phyloP scores from a whole-genome alignment of 176 grass and related monocot genomes.

The Aegilops umbellulata region DNA sequence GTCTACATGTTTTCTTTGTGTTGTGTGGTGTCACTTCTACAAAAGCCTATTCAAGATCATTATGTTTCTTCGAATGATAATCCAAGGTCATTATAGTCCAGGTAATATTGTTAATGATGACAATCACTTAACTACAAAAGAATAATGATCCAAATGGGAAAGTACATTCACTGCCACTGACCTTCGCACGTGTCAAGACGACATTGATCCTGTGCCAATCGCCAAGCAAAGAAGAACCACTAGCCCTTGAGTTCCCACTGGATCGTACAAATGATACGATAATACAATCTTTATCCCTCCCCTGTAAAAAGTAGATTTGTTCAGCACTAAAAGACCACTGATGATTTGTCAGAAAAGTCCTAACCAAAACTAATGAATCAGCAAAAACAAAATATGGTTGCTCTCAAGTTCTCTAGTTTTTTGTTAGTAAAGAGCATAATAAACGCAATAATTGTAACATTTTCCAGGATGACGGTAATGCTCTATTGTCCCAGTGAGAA shows the following conservation, averaged over 20 bases:
- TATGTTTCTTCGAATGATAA: not conserved
- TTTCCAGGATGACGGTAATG: not conserved
- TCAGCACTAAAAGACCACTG: not conserved
- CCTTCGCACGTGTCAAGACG: slow-evolving; percentile 90
- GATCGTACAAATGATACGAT: slow-evolving; percentile 92
- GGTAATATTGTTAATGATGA: not conserved
- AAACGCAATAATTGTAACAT: not conserved
- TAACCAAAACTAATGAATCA: slow-evolving; percentile 1
- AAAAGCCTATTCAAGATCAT: not conserved
- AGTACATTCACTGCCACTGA: slow-evolving; percentile 15
- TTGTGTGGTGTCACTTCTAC: not conserved
- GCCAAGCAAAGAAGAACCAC: slow-evolving; percentile 83
- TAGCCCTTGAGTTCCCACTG: slow-evolving; percentile 43
- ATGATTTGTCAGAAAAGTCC: slow-evolving; percentile 11
- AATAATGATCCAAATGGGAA: not conserved
- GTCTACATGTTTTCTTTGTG: not conserved
- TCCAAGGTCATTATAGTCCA: not conserved
- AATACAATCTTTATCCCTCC: slow-evolving; percentile 96
- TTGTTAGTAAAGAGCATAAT: not conserved
- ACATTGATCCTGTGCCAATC: slow-evolving; percentile 97
- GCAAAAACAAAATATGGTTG: slow-evolving; percentile 8
- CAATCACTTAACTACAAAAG: not conserved
- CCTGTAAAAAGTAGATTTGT: slow-evolving; percentile 53
- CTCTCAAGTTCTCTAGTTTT: not conserved
- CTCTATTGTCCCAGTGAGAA: not conserved